A percentile compares a stretch with the other conserved stretches of the same genome.
Conservation (phyloP, 208 protist species). For the Leishmania gerbilli region DNA sequence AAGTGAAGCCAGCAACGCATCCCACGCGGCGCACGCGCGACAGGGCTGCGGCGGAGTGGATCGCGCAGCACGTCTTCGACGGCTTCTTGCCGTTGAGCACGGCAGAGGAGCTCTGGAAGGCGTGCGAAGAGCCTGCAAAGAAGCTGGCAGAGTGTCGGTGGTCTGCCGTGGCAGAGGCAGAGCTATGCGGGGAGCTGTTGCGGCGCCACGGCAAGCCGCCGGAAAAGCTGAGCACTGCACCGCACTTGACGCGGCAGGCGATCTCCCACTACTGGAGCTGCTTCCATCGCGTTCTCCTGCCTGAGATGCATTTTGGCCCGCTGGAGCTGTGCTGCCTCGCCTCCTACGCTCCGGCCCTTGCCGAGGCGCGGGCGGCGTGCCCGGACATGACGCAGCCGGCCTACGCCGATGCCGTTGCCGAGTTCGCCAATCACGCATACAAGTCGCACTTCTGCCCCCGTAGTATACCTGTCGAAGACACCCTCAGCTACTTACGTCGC, state of each 20-base stretch:
- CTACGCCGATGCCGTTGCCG: slow-evolving; percentile 11
- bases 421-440: slow-evolving; percentile 28
- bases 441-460: slow-evolving; percentile 22
- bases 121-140: slow-evolving; percentile 26
- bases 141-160: slow-evolving; percentile 47
- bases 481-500: slow-evolving; percentile 18
- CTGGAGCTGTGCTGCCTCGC: slow-evolving; percentile 76
- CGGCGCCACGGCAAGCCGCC: slow-evolving; percentile 36
- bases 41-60: slow-evolving; percentile 17
- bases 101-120: slow-evolving; percentile 38
- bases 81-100: slow-evolving; percentile 34
- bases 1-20: background rate
- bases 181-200: slow-evolving; percentile 51
- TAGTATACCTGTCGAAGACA: slow-evolving; percentile 28
- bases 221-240: slow-evolving; percentile 39
- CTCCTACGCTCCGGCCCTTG: slow-evolving; percentile 49
- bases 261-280: slow-evolving; percentile 75
- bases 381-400: slow-evolving; percentile 6
- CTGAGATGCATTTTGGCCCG: slow-evolving; percentile 58
- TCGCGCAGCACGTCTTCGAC: slow-evolving; percentile 39
- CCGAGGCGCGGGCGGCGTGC: slow-evolving; percentile 21
- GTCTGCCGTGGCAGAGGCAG: slow-evolving; percentile 54
- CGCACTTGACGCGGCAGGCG: slow-evolving; percentile 30
- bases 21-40: background rate
- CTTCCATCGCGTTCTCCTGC: slow-evolving; percentile 51